Conservation (phyloP, 2,329 filamentous ascomycete species). For the Zasmidium cellare region DNA sequence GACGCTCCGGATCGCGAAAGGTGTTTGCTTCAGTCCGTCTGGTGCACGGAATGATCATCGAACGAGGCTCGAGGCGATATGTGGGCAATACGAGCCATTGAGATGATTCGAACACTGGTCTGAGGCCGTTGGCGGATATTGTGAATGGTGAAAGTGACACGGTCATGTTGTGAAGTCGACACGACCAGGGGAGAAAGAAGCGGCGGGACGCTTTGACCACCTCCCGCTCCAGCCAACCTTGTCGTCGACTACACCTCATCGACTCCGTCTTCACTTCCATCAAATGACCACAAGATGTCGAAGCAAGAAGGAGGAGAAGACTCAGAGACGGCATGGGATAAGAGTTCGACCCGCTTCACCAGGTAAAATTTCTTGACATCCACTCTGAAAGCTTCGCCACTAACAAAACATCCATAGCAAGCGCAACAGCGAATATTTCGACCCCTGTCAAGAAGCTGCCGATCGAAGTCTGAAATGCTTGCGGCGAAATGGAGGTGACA, state of each 20-base stretch:
- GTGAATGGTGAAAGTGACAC: no score
- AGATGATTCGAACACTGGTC: no score
- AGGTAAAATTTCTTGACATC: conserved; percentile 38
- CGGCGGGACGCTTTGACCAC: background rate
- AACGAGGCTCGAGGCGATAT: no score
- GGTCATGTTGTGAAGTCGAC: no score
- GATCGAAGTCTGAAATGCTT: conserved; percentile 82
- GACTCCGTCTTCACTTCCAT: background rate
- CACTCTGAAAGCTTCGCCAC: background rate
- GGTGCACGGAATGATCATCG: no score
- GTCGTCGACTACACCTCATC: background rate
- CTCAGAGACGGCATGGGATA: conserved; percentile 32
- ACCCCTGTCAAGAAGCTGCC: conserved; percentile 93
- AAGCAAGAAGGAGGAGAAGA: conserved; percentile 6
- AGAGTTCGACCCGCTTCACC: conserved; percentile 41
- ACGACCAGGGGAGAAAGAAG: no score
- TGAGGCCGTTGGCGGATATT: no score
- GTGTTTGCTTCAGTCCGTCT: no score
- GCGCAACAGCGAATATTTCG: conserved; percentile 83
- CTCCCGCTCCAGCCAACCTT: background rate
- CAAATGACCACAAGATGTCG: background rate
- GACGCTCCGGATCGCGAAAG: no score
- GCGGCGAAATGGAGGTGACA: conserved; percentile 82
- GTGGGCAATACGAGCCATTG: no score
- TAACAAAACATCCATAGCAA: conserved; percentile 59